These are phyloP conservation scores for Plasmodium gonderi DNA, from an alignment of 169 alveolate genomes.

Conservation along the genomic window DNA sequence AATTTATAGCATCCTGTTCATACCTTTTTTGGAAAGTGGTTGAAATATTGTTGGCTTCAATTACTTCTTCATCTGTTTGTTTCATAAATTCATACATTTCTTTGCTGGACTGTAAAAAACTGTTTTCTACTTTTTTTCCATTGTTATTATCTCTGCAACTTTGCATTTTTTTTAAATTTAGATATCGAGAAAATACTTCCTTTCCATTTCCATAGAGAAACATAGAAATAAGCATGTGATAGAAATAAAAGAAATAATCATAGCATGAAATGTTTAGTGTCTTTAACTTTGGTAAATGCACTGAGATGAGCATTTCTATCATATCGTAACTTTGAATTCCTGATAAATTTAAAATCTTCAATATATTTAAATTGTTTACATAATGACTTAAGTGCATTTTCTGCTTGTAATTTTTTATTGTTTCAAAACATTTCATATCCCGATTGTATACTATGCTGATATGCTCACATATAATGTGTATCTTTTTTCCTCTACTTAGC, in stretches of 20 bases:
- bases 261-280: conserved; percentile 42
- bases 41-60: not conserved
- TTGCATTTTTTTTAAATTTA: not conserved
- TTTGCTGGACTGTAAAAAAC: not conserved
- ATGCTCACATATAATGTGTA: conserved; percentile 34
- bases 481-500: not conserved
- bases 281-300: conserved; percentile 6
- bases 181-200: conserved; percentile 15
- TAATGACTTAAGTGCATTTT: conserved; percentile 19
- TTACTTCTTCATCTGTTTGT: conserved; percentile 20
- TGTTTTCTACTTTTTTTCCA: not conserved
- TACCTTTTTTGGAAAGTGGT: conserved; percentile 22
- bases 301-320: conserved; percentile 51
- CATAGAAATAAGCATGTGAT: conserved; percentile 38
- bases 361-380: not conserved
- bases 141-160: not conserved
- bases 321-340: conserved; percentile 57
- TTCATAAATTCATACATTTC: conserved; percentile 1
- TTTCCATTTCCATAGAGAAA: conserved; percentile 47
- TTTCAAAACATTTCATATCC: conserved; percentile 36
- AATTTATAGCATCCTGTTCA: conserved; percentile 48
- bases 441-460: conserved; percentile 37
- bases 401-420: conserved; percentile 51
- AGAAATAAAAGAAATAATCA: conserved; percentile 61
- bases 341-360: conserved; percentile 17